Percentiles rank a stretch among this genome's conserved stretches.
Evolutionary conservation across 2,329 filamentous ascomycete genomes (phyloP).

Genomic region (Endoconidiophora laricicola): DNA sequence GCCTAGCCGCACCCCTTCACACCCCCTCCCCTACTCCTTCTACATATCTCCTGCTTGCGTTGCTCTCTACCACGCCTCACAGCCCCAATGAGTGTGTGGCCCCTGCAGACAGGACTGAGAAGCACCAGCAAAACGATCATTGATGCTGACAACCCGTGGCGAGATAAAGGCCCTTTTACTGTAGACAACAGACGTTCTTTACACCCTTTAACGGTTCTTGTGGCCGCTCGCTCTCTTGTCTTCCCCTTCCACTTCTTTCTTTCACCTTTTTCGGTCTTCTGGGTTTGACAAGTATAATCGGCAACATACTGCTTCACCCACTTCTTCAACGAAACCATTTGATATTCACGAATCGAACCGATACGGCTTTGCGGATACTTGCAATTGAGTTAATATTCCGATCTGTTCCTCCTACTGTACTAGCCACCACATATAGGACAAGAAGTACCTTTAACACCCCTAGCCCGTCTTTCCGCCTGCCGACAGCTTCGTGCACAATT

Average conservation of each 20-base stretch:
- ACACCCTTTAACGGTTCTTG: conserved; percentile 6
- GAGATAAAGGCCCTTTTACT: conserved; percentile 3
- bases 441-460: no score
- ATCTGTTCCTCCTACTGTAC: neutral
- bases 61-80: conserved; percentile 9
- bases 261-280: conserved; percentile 1
- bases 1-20: neutral
- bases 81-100: conserved; percentile 7
- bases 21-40: neutral
- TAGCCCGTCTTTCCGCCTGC: no score
- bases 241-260: neutral
- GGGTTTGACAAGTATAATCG: conserved; percentile 4
- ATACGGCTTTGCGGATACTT: neutral
- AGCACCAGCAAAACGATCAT: neutral
- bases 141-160: neutral
- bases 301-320: neutral
- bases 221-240: neutral
- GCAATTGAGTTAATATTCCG: neutral
- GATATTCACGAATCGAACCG: neutral
- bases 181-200: neutral
- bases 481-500: neutral
- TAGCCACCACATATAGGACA: neutral
- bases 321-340: neutral
- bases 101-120: conserved; percentile 6
- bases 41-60: neutral